Conservation (phyloP, 345 rosid genomes). For the Populus simonii region DNA sequence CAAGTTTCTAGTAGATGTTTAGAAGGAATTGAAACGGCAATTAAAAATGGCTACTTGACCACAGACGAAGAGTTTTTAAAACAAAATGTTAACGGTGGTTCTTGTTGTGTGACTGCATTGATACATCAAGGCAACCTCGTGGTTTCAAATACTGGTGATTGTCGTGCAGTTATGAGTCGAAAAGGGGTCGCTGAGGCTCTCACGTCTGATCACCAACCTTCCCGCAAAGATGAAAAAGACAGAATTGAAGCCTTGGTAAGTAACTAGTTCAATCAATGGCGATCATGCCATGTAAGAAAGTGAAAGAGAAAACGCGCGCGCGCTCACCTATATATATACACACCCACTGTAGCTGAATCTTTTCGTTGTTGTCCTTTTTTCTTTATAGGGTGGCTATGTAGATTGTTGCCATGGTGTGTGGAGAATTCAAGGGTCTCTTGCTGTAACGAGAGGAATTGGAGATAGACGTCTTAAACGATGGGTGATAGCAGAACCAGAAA, state of each 20-base stretch:
- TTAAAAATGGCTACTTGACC: conserved; percentile 52
- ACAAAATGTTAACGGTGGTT: conserved; percentile 56
- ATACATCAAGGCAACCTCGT: conserved; percentile 49
- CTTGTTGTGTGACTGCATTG: conserved; percentile 81
- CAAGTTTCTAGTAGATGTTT: conserved; percentile 1
- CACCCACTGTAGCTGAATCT: neutral
- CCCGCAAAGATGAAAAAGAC: conserved; percentile 51
- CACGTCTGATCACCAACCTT: conserved; percentile 74
- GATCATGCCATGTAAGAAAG: neutral
- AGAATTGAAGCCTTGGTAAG: conserved; percentile 70
- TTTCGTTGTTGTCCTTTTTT: neutral
- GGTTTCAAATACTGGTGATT: conserved; percentile 80
- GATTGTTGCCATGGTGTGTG: conserved; percentile 65
- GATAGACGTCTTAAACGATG: conserved; percentile 65
- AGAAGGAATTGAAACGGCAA: conserved; percentile 35
- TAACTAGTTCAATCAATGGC: neutral
- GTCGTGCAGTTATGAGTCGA: conserved; percentile 73
- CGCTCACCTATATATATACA: too few relatives aligned
- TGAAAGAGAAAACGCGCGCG: neutral
- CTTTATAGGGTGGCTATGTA: conserved; percentile 73
- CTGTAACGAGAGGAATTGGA: conserved; percentile 82
- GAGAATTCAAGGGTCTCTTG: conserved; percentile 83
- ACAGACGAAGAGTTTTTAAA: conserved; percentile 63
- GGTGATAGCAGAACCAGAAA: conserved; percentile 84
- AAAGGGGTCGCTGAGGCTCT: conserved; percentile 74